Evolutionary conservation across 2,329 filamentous ascomycete genomes (phyloP).

Genomic region (Dryadomyces sulphureus): DNA sequence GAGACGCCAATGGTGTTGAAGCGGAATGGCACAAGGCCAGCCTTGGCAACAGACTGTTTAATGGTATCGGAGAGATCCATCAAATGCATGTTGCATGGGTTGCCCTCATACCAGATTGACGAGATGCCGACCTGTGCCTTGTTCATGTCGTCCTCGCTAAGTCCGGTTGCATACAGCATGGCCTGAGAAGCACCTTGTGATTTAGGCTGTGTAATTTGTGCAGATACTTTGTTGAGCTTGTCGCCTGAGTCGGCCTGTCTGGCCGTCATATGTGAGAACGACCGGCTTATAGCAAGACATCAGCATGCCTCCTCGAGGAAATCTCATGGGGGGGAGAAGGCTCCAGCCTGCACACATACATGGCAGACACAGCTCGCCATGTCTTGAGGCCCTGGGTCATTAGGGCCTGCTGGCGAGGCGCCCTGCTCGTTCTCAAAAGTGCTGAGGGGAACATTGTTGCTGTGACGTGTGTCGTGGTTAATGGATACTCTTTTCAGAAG

Average conservation of each 20-base stretch:
- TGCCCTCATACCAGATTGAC: conserved; percentile 94
- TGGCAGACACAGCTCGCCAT: background rate
- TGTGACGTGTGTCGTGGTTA: background rate
- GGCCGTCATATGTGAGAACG: conserved; percentile 34
- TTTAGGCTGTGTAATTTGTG: conserved; percentile 85
- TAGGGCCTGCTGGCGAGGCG: background rate
- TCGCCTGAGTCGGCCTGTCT: conserved; percentile 29
- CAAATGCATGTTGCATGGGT: conserved; percentile 98
- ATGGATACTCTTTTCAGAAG: no score
- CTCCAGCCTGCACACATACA: background rate
- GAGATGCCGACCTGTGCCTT: conserved; percentile 97
- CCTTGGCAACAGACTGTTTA: conserved; percentile 43
- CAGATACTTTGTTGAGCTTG: conserved; percentile 70
- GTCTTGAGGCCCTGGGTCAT: background rate
- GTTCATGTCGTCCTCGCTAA: conserved; percentile 75
- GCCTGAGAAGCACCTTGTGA: conserved; percentile 97
- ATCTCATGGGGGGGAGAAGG: background rate
- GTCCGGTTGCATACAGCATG: conserved; percentile 93
- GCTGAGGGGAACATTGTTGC: background rate
- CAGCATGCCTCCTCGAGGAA: background rate
- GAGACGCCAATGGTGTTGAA: conserved; percentile 99
- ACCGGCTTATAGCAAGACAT: conserved; percentile 23
- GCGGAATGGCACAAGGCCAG: conserved; percentile 80
- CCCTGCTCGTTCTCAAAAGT: background rate
- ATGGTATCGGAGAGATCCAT: conserved; percentile 75